A percentile compares a stretch with the other conserved stretches of the same genome.
phyloP scores from a whole-genome alignment of 1,284 basidiomycete species.

The Agroathelia rolfsii region DNA sequence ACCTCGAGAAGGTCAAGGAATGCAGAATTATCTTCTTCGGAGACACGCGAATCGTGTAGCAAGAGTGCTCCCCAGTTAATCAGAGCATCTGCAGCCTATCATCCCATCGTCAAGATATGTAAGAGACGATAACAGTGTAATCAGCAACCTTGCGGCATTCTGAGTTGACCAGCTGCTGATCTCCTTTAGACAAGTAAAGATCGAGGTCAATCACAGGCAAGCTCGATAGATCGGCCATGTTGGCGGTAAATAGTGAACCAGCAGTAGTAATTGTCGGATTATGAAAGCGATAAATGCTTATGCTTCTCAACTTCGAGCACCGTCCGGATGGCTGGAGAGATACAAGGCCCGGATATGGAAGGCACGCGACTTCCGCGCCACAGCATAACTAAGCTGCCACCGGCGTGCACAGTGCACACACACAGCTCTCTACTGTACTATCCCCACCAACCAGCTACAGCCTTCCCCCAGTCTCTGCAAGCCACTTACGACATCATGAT shows the following conservation, averaged over 20 bases:
- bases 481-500: conserved; percentile 36
- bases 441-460: conserved; percentile 2
- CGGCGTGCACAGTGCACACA: not conserved
- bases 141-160: conserved; percentile 59
- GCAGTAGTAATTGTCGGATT: not conserved
- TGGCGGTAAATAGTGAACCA: not conserved
- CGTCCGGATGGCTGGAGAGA: no score
- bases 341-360: conserved; percentile 16
- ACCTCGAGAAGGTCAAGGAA: conserved; percentile 80
- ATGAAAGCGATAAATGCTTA: no score
- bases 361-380: not conserved
- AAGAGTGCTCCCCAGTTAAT: conserved; percentile 77
- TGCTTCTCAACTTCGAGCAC: no score
- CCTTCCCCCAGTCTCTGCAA: conserved; percentile 20
- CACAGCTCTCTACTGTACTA: conserved; percentile 3
- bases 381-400: not conserved
- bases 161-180: conserved; percentile 35
- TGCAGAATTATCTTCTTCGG: conserved; percentile 64
- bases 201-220: conserved; percentile 74
- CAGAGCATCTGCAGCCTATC: conserved; percentile 69
- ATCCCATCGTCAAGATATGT: conserved; percentile 2
- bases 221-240: conserved; percentile 23
- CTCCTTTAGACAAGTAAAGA: conserved; percentile 45
- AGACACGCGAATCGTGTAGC: conserved; percentile 75
- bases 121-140: not conserved